phyloP scores from a whole-genome alignment of 768 basidiomycete species.

The Termitomyces heimii region DNA sequence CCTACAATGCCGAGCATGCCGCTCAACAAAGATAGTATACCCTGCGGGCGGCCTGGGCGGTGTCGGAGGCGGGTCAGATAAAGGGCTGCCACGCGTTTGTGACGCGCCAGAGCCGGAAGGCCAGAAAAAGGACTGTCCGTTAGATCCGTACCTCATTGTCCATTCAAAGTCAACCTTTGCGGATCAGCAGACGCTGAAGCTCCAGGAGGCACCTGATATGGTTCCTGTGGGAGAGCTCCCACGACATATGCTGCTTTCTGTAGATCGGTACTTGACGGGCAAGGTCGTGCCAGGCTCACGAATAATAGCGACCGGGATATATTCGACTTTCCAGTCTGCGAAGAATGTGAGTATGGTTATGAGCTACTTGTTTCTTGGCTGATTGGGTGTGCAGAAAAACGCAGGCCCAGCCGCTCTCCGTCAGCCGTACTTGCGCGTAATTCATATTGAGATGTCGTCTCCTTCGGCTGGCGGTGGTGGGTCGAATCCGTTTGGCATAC shows the following conservation, averaged over 20 bases:
- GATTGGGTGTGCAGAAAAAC: conserved; percentile 45
- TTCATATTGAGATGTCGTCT: conserved; percentile 88
- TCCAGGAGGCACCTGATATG: conserved; percentile 99
- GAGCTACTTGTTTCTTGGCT: background rate
- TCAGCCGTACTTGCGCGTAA: conserved; percentile 88
- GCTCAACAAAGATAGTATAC: conserved; percentile 70
- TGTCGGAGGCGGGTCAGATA: conserved; percentile 79
- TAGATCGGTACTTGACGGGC: conserved; percentile 87
- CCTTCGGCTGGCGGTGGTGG: conserved; percentile 63
- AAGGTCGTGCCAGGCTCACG: conserved; percentile 95
- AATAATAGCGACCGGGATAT: conserved; percentile 92
- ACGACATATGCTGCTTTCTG: conserved; percentile 88
- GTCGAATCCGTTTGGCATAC: conserved; percentile 80
- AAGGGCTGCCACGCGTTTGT: conserved; percentile 82
- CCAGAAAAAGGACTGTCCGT: conserved; percentile 90
- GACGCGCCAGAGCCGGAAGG: conserved; percentile 75
- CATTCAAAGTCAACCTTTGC: conserved; percentile 93
- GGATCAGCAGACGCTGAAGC: conserved; percentile 93
- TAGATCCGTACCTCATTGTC: conserved; percentile 94
- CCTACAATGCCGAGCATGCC: conserved; percentile 89
- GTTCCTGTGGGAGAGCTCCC: conserved; percentile 98
- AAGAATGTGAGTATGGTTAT: conserved; percentile 56
- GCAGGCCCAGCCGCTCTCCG: conserved; percentile 86
- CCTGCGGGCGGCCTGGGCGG: conserved; percentile 80
- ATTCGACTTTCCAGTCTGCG: conserved; percentile 89